Conservation (phyloP, 352 stramenopile species). For the Phytophthora rubi region DNA sequence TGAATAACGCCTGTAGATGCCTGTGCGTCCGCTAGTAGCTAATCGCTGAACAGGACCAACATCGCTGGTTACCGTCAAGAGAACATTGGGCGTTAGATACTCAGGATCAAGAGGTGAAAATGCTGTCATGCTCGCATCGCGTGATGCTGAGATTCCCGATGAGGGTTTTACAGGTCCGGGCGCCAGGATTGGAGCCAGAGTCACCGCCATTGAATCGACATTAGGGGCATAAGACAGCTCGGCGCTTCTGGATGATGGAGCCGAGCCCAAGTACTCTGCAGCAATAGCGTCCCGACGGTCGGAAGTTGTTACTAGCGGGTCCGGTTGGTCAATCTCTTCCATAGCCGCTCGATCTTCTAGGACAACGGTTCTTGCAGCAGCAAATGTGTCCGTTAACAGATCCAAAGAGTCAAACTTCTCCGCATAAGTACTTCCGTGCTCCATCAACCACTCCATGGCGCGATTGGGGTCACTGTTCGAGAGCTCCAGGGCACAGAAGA, state of each 20-base stretch:
- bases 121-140: constrained; percentile 38
- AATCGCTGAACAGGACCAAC: constrained; percentile 75
- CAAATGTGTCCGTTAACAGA: constrained; percentile 58
- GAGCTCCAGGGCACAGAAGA: constrained; percentile 73
- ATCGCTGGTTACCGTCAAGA: constrained; percentile 81
- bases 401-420: constrained; percentile 58
- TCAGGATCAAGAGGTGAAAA: constrained; percentile 74
- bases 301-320: constrained; percentile 58
- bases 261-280: constrained; percentile 30
- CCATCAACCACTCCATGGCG: constrained; percentile 90
- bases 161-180: constrained; percentile 40
- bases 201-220: constrained; percentile 78
- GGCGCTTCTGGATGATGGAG: constrained; percentile 17
- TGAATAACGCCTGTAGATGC: constrained; percentile 65
- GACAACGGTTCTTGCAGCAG: constrained; percentile 46
- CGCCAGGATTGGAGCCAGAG: constrained; percentile 80
- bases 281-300: constrained; percentile 23
- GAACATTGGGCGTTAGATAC: constrained; percentile 74
- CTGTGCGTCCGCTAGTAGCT: constrained; percentile 68
- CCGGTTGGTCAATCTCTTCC: constrained; percentile 80
- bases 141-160: background rate
- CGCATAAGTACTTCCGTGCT: constrained; percentile 69
- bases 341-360: constrained; percentile 71
- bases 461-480: constrained; percentile 83
- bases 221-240: constrained; percentile 38